Base-by-base conservation (phyloP, 345 rosid genomes). In the Mercurialis annua region DNA sequence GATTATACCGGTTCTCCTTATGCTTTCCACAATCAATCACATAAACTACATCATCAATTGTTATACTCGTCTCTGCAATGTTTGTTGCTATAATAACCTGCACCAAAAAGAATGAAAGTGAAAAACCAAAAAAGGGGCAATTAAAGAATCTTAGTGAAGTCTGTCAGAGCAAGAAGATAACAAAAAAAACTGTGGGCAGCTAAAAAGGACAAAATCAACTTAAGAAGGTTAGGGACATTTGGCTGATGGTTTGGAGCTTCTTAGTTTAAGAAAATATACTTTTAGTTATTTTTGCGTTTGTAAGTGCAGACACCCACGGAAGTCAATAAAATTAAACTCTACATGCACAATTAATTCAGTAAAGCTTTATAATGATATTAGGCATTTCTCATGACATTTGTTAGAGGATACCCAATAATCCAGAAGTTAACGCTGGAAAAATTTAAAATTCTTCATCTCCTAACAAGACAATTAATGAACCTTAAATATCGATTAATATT, bases 21-120 rank as follows among this genome's bases (percentile, higher is more conserved):
- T 92, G 98, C 81, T 82, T 90, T 71, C 98, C 98, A 75, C 92
- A 85, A 72, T 90, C 96, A 54, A 92, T 84, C 75, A 92, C 98
- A 70, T 85, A 92, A 46, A 92, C 92, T 34, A 92, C 96, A 80
- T 92, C 98, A 73, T 88, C 97, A 59, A 92, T 88, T 59, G 97
- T 92, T 77, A 92, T 84, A 75, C 97, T 92, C 49, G 96, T 92
- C 88, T 92, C 92, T 46, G 92, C 90, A 79, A 89, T 89, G 69
- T 89, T 92, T 65, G 98, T 92, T 46, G 98, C 97, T 57, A 87
- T 68, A 48, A 92, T 92, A 71, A 92, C 84, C 98, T 92, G 82
- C 65, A 72, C 16, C 29, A 46, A 26, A 61, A 20, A 48, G 15
- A 61, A 66, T 26, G 15, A 55, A 30, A 65, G 66, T 56, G 64